phyloP scores from a whole-genome alignment of 352 stramenopile species.

The Aphanomyces invadans region DNA sequence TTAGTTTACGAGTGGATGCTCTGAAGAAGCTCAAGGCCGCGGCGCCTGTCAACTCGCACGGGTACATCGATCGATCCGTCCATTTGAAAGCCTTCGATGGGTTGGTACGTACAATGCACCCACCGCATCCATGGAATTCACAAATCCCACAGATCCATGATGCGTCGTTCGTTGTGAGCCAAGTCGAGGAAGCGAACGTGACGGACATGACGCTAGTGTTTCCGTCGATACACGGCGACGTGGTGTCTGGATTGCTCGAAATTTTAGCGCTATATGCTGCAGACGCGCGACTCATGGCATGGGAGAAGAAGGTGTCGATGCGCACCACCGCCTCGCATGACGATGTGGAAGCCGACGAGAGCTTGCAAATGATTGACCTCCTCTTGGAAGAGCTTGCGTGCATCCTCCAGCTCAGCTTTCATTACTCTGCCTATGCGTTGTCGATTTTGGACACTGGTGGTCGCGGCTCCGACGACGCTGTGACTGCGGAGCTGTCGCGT shows the following conservation, averaged over 20 bases:
- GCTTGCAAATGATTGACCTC: slow-evolving; percentile 80
- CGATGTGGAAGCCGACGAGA: slow-evolving; percentile 64
- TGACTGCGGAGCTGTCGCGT: not conserved
- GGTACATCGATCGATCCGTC: slow-evolving; percentile 65
- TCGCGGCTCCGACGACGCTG: too few relatives aligned
- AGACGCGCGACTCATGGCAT: slow-evolving; percentile 65
- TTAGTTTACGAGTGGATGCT: slow-evolving; percentile 41
- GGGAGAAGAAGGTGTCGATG: slow-evolving; percentile 46
- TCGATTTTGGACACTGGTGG: too few relatives aligned
- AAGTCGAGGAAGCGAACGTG: slow-evolving; percentile 30
- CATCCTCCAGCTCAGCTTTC: slow-evolving; percentile 62
- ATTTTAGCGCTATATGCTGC: slow-evolving; percentile 65
- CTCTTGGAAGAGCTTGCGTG: slow-evolving; percentile 74
- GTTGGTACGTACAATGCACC: not conserved
- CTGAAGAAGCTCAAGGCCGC: slow-evolving; percentile 43
- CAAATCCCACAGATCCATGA: slow-evolving; percentile 11
- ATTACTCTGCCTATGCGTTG: slow-evolving; percentile 45
- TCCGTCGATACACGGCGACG: slow-evolving; percentile 49
- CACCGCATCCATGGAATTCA: not conserved
- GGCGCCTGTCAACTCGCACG: slow-evolving; percentile 61
- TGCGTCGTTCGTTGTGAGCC: slow-evolving; percentile 3
- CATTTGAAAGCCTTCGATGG: slow-evolving; percentile 7
- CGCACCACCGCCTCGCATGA: slow-evolving; percentile 20
- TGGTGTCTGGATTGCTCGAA: slow-evolving; percentile 45
- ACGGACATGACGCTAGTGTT: slow-evolving; percentile 38